Percentiles rank a stretch among this genome's conserved stretches.
Conservation (phyloP, 805 yeast genomes). For the Isabelozyma heimii region DNA sequence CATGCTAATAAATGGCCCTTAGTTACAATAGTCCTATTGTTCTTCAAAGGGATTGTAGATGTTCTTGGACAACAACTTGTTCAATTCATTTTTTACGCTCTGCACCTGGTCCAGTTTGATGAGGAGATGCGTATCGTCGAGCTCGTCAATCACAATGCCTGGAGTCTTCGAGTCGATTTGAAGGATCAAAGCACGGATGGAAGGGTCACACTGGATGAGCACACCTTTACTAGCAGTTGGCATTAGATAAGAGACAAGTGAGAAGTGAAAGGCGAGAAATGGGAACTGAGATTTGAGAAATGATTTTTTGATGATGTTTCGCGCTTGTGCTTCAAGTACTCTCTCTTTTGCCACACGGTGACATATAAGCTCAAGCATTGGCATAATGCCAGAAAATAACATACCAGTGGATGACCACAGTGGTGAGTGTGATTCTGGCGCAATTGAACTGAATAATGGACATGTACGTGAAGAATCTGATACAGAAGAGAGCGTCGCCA, state of each 20-base stretch:
- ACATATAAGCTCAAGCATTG: neutral
- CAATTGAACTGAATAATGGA: neutral
- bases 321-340: neutral
- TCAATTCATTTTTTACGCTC: conserved; percentile 73
- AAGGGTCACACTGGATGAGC: conserved; percentile 72
- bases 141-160: conserved; percentile 70
- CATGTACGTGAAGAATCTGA: neutral
- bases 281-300: no score
- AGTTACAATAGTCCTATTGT: conserved; percentile 37
- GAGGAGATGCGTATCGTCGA: conserved; percentile 87
- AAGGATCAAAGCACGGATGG: conserved; percentile 81
- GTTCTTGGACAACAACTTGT: conserved; percentile 72
- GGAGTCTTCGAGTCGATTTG: conserved; percentile 75
- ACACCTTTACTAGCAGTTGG: conserved; percentile 44
- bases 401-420: neutral
- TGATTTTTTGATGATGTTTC: neutral
- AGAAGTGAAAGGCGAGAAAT: no score
- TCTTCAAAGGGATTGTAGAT: conserved; percentile 83
- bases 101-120: conserved; percentile 77
- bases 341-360: neutral
- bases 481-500: neutral
- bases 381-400: neutral
- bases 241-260: conserved; percentile 17
- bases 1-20: no score
- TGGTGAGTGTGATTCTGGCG: neutral